Evolutionary conservation across 352 stramenopile genomes (phyloP).

Genomic region (Pythium diclinum): DNA sequence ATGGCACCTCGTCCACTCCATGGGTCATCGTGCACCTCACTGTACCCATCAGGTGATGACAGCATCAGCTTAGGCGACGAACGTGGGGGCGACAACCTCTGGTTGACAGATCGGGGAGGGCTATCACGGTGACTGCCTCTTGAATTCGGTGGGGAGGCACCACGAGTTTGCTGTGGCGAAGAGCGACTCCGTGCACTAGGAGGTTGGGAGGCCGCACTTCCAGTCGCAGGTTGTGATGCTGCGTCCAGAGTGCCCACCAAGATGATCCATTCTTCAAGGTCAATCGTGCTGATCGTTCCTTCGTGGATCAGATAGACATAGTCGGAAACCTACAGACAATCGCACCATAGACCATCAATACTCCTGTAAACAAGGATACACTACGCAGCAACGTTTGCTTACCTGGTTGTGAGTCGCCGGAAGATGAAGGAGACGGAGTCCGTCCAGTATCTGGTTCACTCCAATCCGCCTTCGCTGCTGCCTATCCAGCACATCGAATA

Average conservation of each 20-base stretch:
- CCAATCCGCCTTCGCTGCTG: constrained; percentile 42
- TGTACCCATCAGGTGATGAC: neutral
- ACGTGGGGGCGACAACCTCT: constrained; percentile 1
- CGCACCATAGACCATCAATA: neutral
- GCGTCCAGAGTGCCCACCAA: constrained; percentile 63
- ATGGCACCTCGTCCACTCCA: neutral
- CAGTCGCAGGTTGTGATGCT: constrained; percentile 38
- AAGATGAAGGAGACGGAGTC: constrained; percentile 45
- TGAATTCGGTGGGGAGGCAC: constrained; percentile 1
- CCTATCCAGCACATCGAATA: constrained; percentile 58
- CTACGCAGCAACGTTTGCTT: neutral
- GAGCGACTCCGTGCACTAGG: constrained; percentile 4
- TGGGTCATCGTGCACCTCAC: neutral
- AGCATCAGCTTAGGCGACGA: neutral
- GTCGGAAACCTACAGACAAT: constrained; percentile 48
- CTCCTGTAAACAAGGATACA: neutral
- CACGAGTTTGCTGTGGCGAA: neutral
- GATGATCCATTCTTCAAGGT: constrained; percentile 64
- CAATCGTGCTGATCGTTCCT: constrained; percentile 47
- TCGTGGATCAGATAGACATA: constrained; percentile 77
- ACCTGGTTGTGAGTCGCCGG: constrained; percentile 71
- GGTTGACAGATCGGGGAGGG: constrained; percentile 3
- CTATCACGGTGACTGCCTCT: constrained; percentile 6
- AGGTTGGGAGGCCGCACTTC: neutral
- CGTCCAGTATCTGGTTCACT: constrained; percentile 54